Base-by-base conservation (phyloP, 352 stramenopile species). In the Globisporangium radiosum region DNA sequence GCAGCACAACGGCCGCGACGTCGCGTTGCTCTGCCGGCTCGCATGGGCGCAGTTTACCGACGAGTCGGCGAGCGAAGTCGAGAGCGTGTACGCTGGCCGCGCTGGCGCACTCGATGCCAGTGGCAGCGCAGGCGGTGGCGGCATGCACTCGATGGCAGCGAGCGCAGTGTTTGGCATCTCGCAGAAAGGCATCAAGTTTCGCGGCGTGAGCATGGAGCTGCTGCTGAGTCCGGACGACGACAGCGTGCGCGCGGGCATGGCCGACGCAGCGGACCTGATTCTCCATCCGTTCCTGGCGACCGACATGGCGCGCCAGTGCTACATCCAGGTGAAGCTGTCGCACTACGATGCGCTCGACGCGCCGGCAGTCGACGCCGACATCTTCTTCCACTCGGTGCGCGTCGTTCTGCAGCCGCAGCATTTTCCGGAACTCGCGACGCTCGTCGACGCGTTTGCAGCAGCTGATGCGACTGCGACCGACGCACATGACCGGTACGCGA, bases 11-110 rank as follows among this genome's bases (percentile, higher is more conserved):
- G 78, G 67, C 49, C 76, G 78, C 42, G 75, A 90, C 61, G 75
- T 90, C 7, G 81, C 86, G 13, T 50, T 95, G 51, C 62, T 91
- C 40, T 90, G 81, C 47, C 79, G 82, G 47, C 57, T 95, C 40
- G 71, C 91, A 51, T 95, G 86, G 86, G 72, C 76, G 0, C 81
- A 95, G 59, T 86, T 95, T 50, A 92, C 78, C 8, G 86, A 95
- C 57, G 86, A 95, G 52, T 94, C 86, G 5, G 80, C 77, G 6
- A 76, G 75, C 17, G 83, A 95, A 63, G 71, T 91, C 2, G 73
- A 87, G 52, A 90, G 78, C 61, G 72, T 85, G 5, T 92, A 88
- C 53, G 80, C 40, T 44, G 40, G 78, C 45, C 63, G 75, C 42
- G 69, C 59, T 50, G 80, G 60, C 44, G 68, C 76, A 44, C 62